Evolutionary conservation across 129 eudicot genomes (phyloP).

Genomic region (Tagetes erecta): DNA sequence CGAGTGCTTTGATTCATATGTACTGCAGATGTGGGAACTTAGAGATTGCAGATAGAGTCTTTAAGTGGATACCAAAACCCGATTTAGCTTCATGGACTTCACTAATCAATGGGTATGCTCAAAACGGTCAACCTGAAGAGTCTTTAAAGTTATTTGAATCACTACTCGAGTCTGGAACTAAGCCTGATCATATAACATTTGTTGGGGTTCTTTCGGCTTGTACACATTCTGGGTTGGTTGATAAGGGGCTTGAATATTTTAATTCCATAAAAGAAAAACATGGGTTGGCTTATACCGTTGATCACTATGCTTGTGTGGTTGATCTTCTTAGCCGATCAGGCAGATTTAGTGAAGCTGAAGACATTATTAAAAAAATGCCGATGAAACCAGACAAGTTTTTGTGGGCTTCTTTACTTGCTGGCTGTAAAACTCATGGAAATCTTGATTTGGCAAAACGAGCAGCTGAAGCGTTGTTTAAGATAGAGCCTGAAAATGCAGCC

Average conservation of each 20-base stretch:
- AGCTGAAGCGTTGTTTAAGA: slow-evolving; percentile 47
- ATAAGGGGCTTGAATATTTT: slow-evolving; percentile 48
- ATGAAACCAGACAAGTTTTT: slow-evolving; percentile 53
- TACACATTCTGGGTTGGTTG: slow-evolving; percentile 19
- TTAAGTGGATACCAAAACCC: slow-evolving; percentile 39
- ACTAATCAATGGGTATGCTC: slow-evolving; percentile 60
- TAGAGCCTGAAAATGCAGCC: slow-evolving; percentile 71
- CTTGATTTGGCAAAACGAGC: slow-evolving; percentile 53
- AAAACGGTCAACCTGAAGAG: slow-evolving; percentile 41
- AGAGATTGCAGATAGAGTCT: slow-evolving; percentile 42
- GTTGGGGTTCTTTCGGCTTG: slow-evolving; percentile 23
- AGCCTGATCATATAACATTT: slow-evolving; percentile 20
- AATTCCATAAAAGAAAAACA: slow-evolving; percentile 44
- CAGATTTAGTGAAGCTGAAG: slow-evolving; percentile 58
- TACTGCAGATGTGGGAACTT: slow-evolving; percentile 54
- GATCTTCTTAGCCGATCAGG: slow-evolving; percentile 69
- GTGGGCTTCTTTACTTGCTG: slow-evolving; percentile 72
- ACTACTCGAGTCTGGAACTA: slow-evolving; percentile 6
- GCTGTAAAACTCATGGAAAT: slow-evolving; percentile 58
- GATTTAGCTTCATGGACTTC: slow-evolving; percentile 70
- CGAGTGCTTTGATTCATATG: slow-evolving; percentile 64
- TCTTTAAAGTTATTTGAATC: slow-evolving; percentile 9
- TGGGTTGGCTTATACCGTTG: slow-evolving; percentile 40
- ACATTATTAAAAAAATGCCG: slow-evolving; percentile 51
- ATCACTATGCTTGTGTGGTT: slow-evolving; percentile 67